phyloP scores from a whole-genome alignment of 805 yeast genomes.

The Metschnikowia peoriensis region DNA sequence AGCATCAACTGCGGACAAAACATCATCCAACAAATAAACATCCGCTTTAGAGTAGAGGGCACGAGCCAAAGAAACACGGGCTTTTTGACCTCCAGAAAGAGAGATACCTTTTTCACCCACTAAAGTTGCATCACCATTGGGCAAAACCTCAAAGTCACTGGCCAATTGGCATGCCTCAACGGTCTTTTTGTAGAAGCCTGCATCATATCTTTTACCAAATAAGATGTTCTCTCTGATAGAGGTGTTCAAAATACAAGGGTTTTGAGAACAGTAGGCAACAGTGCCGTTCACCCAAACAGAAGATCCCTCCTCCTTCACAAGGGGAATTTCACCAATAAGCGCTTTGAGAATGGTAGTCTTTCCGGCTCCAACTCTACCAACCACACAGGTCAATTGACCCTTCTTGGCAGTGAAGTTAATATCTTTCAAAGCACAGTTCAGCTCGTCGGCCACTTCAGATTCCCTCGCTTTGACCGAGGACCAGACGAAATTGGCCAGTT shows the following conservation, averaged over 20 bases:
- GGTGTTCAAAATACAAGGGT: constrained; percentile 53
- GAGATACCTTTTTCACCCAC: constrained; percentile 64
- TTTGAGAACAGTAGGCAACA: constrained; percentile 62
- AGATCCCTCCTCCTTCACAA: constrained; percentile 7
- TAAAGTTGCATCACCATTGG: constrained; percentile 53
- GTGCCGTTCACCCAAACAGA: constrained; percentile 33
- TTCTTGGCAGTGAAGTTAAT: constrained; percentile 50
- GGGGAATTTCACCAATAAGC: constrained; percentile 49
- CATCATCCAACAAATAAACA: constrained; percentile 60
- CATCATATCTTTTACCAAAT: constrained; percentile 48
- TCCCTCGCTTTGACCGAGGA: constrained; percentile 20
- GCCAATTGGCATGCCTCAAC: constrained; percentile 49
- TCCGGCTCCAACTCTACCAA: constrained; percentile 69
- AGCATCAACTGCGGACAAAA: constrained; percentile 70
- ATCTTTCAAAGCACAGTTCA: constrained; percentile 42
- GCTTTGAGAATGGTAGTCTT: constrained; percentile 58
- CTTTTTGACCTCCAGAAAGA: constrained; percentile 62
- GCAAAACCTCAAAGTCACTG: constrained; percentile 47
- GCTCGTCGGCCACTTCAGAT: constrained; percentile 37
- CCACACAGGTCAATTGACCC: constrained; percentile 57
- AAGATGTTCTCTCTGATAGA: constrained; percentile 50
- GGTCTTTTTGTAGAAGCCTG: constrained; percentile 40
- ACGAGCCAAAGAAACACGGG: constrained; percentile 63
- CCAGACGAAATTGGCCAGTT: constrained; percentile 59
- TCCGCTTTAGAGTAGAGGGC: constrained; percentile 65